Evolutionary conservation across 2,329 filamentous ascomycete genomes (phyloP), one percentile per base, ranked within the genome.

Genomic region (Endothia cerciana): DNA sequence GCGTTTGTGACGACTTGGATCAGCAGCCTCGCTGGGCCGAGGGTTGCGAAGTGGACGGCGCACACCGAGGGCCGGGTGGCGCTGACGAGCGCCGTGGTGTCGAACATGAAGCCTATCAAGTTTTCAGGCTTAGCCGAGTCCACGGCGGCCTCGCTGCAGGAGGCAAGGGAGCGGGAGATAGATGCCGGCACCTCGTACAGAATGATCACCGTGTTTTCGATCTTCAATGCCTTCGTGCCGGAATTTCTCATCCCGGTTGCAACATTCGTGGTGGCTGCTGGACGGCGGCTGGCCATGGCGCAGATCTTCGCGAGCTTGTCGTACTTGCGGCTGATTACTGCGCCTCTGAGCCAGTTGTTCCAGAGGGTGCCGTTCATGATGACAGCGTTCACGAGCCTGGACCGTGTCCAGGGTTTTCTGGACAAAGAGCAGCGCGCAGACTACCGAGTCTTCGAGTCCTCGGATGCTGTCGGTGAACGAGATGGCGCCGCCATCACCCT

Each of bases 91-190:
- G 65, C 70, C 2, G 64, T 71, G 0, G 59, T 69, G 0, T 33
- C 59, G 10, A 60, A 41, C 22, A 64, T 69, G 17, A 65, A 70
- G 60, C 49, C 65, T 1, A 36, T 70, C 19, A 64, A 62, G 15
- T 49, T 69, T 2, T 60, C 67, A 4, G 67, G 62, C 15, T 25
- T 65, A 17, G 58, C 60, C 4, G 33, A 57, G n/a, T 60, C 76
- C 0, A 73, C 78, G 0, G 71, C 72, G 13, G 69, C 73, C 1
- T 69, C 74, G 0, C 71, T 78, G 4, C 74, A 75, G 43, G 64
- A 56, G 1, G 69, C 75, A 11, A 74, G 77, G 0, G 68, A 72
- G 0, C 69, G 67, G 0, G 77, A 78, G 65, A 71, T 78, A 40
- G 65, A 61, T 1, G 65, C 71, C 2, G 76, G 74, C 0, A 73